phyloP scores from a whole-genome alignment of 768 basidiomycete genomes.

The Cyclocybe cylindracea region DNA sequence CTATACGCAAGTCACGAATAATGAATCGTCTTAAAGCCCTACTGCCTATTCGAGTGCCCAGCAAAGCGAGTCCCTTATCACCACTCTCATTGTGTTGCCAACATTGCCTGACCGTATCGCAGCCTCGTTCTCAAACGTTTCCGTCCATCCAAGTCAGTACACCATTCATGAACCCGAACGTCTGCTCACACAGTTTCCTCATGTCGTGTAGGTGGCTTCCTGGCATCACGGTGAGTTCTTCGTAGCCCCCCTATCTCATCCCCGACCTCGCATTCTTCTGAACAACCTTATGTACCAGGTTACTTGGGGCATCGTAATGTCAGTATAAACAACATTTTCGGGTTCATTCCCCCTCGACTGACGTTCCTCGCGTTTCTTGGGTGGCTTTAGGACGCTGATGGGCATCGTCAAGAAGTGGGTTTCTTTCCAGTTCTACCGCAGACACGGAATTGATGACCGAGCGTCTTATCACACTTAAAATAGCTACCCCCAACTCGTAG shows the following conservation, averaged over 20 bases:
- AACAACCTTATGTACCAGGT: slow-evolving; percentile 34
- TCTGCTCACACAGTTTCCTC: neutral
- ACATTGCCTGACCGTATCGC: slow-evolving; percentile 10
- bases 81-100: neutral
- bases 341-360: neutral
- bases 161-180: neutral
- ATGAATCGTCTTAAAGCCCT: slow-evolving; percentile 36
- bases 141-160: slow-evolving; percentile 57
- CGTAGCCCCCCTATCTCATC: neutral
- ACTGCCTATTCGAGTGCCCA: slow-evolving; percentile 68
- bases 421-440: neutral
- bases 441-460: neutral
- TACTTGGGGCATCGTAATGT: slow-evolving; percentile 68
- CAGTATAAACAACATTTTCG: slow-evolving; percentile 13
- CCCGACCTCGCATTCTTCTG: neutral
- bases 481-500: slow-evolving; percentile 66
- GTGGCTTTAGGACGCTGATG: slow-evolving; percentile 52
- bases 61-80: slow-evolving; percentile 50
- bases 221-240: slow-evolving; percentile 50
- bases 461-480: neutral
- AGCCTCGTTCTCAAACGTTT: slow-evolving; percentile 62
- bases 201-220: slow-evolving; percentile 55
- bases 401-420: slow-evolving; percentile 65
- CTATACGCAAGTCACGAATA: neutral
- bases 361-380: neutral